Conservation (phyloP, 768 basidiomycete genomes). For the Xerocomellus dryophilus region DNA sequence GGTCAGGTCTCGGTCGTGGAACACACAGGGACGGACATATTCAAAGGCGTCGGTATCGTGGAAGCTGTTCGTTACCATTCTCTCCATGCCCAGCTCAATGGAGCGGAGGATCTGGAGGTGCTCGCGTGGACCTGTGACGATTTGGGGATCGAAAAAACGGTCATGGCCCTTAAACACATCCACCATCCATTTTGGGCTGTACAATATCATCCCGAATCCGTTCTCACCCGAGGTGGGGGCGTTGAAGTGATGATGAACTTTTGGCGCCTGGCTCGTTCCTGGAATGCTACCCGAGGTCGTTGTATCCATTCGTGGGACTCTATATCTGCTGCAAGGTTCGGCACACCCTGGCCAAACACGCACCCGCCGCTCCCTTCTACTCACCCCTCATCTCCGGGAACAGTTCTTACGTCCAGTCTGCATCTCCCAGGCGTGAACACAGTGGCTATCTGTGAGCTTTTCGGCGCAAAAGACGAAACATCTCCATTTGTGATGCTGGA, state of each 20-base stretch:
- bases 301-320: conserved; percentile 41
- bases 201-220: conserved; percentile 87
- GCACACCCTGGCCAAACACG: conserved; percentile 57
- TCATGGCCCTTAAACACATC: conserved; percentile 72
- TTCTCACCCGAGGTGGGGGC: conserved; percentile 68
- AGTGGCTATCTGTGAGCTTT: conserved; percentile 54
- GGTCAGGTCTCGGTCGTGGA: conserved; percentile 67
- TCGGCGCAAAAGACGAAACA: conserved; percentile 56
- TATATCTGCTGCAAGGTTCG: conserved; percentile 37
- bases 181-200: conserved; percentile 79
- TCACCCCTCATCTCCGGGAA: conserved; percentile 21
- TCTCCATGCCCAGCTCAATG: conserved; percentile 54
- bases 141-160: conserved; percentile 60
- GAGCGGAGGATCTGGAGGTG: conserved; percentile 51
- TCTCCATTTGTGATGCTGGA: conserved; percentile 71
- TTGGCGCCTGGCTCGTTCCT: conserved; percentile 62
- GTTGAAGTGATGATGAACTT: conserved; percentile 69
- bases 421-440: conserved; percentile 43
- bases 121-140: conserved; percentile 74
- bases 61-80: conserved; percentile 80
- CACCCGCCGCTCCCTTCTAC: conserved; percentile 22
- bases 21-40: conserved; percentile 59
- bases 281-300: conserved; percentile 45
- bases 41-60: conserved; percentile 51
- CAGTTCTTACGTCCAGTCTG: conserved; percentile 40